These are phyloP conservation scores for Termitomyces sp. DNA, from an alignment of 768 basidiomycete genomes.

Conservation along the genomic window DNA sequence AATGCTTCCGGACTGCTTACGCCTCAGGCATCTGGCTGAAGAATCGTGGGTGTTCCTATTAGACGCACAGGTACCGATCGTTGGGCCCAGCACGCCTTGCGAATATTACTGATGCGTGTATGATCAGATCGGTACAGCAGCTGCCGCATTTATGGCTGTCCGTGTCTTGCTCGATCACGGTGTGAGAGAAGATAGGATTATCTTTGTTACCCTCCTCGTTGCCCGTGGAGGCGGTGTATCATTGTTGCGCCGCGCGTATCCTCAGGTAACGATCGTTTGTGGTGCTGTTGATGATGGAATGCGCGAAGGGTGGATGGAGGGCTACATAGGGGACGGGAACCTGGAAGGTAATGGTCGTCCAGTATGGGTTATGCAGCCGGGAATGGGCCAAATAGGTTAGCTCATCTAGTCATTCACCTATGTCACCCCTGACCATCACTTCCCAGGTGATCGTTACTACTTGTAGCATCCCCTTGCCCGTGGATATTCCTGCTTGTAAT, in stretches of 20 bases:
- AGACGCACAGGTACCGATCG: conserved; percentile 69
- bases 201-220: conserved; percentile 88
- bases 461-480: conserved; percentile 14
- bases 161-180: conserved; percentile 93
- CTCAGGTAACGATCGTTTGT: conserved; percentile 78
- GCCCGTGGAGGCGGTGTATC: conserved; percentile 78
- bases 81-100: background rate
- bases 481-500: background rate
- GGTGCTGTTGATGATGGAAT: conserved; percentile 80
- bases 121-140: conserved; percentile 84
- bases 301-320: conserved; percentile 69
- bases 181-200: conserved; percentile 75
- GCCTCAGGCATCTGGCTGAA: conserved; percentile 58
- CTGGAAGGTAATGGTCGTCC: conserved; percentile 52
- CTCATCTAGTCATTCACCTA: background rate
- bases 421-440: conserved; percentile 5
- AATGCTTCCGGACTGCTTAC: conserved; percentile 73
- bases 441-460: conserved; percentile 39
- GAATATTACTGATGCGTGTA: background rate
- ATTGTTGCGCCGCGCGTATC: conserved; percentile 80
- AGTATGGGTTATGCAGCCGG: conserved; percentile 83
- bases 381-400: conserved; percentile 81
- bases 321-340: conserved; percentile 47
- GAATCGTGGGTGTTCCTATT: conserved; percentile 83
- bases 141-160: conserved; percentile 93